Evolutionary conservation across 2,329 filamentous ascomycete genomes (phyloP).

Genomic region (Colletotrichum sp.): DNA sequence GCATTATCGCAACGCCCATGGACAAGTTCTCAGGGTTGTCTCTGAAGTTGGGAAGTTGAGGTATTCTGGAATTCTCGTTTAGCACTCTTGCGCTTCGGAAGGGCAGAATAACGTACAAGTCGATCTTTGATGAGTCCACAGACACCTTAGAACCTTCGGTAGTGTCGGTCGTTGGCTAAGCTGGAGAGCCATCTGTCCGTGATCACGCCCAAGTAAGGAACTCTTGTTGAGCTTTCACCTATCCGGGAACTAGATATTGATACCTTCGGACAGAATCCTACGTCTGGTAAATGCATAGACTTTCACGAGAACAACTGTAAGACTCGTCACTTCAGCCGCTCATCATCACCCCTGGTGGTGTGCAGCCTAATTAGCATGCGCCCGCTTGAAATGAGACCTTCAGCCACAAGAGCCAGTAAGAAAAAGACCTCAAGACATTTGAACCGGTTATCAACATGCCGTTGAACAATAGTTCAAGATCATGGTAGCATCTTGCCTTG

Average conservation of each 20-base stretch:
- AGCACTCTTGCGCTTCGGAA: neutral
- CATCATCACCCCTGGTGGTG: neutral
- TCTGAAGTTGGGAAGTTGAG: neutral
- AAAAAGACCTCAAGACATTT: neutral
- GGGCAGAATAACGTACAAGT: neutral
- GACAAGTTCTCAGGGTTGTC: neutral
- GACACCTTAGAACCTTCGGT: neutral
- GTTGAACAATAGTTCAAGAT: neutral
- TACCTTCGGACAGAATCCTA: neutral
- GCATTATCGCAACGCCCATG: neutral
- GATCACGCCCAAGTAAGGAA: neutral
- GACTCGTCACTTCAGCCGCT: neutral
- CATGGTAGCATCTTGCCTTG: neutral
- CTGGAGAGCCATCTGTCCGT: neutral
- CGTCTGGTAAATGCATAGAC: neutral
- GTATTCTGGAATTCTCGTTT: neutral
- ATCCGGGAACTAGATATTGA: neutral
- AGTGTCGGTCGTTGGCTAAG: neutral
- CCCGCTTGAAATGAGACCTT: neutral
- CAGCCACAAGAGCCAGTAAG: neutral
- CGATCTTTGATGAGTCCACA: neutral
- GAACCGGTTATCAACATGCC: neutral
- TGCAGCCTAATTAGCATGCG: neutral
- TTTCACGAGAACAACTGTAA: neutral
- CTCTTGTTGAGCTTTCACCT: neutral